Percentiles rank a stretch among this genome's conserved stretches.
Conservation (phyloP, 495 filamentous ascomycete genomes). For the Penicillium longicatenatum region DNA sequence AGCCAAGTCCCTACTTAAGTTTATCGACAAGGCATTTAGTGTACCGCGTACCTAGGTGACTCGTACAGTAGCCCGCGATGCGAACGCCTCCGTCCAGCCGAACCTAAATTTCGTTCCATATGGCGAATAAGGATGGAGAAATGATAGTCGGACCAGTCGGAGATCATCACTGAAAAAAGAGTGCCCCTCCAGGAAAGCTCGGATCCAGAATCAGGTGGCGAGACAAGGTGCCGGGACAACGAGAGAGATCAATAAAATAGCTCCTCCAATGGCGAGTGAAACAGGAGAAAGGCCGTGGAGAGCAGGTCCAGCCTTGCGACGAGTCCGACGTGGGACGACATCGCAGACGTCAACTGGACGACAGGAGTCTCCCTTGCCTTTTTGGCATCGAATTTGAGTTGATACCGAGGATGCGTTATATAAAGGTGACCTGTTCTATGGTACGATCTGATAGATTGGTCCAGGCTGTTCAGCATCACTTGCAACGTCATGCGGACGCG, state of each 20-base stretch:
- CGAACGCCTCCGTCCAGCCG: constrained; percentile 28
- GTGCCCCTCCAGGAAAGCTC: constrained; percentile 11
- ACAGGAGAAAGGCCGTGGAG: constrained; percentile 9
- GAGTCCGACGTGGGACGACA: constrained; percentile 30
- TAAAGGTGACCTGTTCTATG: constrained; percentile 15
- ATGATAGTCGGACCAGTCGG: constrained; percentile 6
- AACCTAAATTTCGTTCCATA: constrained; percentile 22
- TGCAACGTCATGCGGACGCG: constrained; percentile 13
- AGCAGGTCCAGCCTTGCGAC: constrained; percentile 1
- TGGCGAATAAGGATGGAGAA: neutral
- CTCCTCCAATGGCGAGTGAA: constrained; percentile 9
- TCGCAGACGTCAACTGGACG: constrained; percentile 18
- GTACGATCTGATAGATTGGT: constrained; percentile 3
- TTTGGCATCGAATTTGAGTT: neutral
- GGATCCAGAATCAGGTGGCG: constrained; percentile 26
- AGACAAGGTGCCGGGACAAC: constrained; percentile 26
- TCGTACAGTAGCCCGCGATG: constrained; percentile 9
- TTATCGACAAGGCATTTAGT: neutral
- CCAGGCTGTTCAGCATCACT: neutral
- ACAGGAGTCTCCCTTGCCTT: constrained; percentile 27
- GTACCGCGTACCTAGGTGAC: neutral
- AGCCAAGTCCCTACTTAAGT: constrained; percentile 1
- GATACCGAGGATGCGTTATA: neutral
- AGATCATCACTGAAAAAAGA: constrained; percentile 12
- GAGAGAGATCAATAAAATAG: constrained; percentile 10